These are phyloP conservation scores for Penicillium manginii DNA, from an alignment of 495 filamentous ascomycete genomes.

Conservation along the genomic window DNA sequence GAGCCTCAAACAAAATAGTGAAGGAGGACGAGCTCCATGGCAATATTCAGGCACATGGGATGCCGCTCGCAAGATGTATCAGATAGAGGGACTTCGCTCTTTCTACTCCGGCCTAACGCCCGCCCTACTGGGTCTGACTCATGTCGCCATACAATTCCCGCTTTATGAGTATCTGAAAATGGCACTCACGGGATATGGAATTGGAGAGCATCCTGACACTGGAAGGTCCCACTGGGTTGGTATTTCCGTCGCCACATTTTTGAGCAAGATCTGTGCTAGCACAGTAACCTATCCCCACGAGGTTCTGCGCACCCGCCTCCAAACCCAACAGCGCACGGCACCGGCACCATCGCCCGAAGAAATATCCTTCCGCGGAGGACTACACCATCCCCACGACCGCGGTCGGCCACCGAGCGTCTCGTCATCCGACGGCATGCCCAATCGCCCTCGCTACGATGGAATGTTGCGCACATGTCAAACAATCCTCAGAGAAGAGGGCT, in stretches of 20 bases:
- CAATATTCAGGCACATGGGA: constrained; percentile 87
- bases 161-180: constrained; percentile 93
- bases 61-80: constrained; percentile 94
- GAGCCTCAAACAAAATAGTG: constrained; percentile 50
- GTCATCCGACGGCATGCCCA: constrained; percentile 60
- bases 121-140: constrained; percentile 86
- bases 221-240: constrained; percentile 69
- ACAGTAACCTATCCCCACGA: constrained; percentile 97
- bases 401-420: constrained; percentile 49
- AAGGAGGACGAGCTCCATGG: constrained; percentile 74
- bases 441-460: constrained; percentile 75
- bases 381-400: constrained; percentile 49
- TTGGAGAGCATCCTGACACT: constrained; percentile 69
- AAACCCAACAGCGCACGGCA: constrained; percentile 74
- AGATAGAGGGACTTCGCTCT: constrained; percentile 78
- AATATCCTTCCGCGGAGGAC: constrained; percentile 66
- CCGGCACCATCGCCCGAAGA: constrained; percentile 52
- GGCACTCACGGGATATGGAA: constrained; percentile 83
- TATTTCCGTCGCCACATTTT: constrained; percentile 83
- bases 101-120: constrained; percentile 97
- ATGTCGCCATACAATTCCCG: constrained; percentile 98
- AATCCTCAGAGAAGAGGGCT: constrained; percentile 89
- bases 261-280: constrained; percentile 94
- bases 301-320: constrained; percentile 85
- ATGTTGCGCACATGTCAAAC: constrained; percentile 80